phyloP scores from a whole-genome alignment of 2,329 filamentous ascomycete genomes.

The Alternaria infectoria region DNA sequence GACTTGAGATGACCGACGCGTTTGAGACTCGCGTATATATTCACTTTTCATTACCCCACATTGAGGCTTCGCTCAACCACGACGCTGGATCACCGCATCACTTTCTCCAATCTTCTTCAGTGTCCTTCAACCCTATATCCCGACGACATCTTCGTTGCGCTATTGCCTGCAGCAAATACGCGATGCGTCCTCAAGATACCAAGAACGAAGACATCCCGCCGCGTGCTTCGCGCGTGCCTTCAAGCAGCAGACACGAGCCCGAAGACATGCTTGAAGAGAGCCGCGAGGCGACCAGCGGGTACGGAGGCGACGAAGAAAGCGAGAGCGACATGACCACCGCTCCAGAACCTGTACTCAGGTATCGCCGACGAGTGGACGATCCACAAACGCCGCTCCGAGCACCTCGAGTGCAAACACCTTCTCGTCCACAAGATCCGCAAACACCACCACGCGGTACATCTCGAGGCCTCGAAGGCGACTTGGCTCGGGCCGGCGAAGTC shows the following conservation, averaged over 20 bases:
- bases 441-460: not conserved
- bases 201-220: not conserved
- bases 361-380: not conserved
- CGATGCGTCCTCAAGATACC: not conserved
- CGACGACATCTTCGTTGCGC: not conserved
- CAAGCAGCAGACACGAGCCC: not conserved
- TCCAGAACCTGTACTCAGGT: not conserved
- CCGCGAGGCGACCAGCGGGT: not conserved
- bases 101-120: not conserved
- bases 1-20: not conserved
- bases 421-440: not conserved
- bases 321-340: not conserved
- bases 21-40: not conserved
- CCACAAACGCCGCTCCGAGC: not conserved
- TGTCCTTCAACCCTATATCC: not conserved
- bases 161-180: not conserved
- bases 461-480: not conserved
- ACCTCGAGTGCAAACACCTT: not conserved
- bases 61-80: not conserved
- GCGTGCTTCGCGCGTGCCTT: not conserved
- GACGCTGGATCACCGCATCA: not conserved
- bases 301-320: not conserved
- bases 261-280: not conserved
- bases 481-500: not conserved
- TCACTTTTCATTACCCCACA: not conserved